Base-by-base conservation (phyloP, 176 grass and related monocot genomes). In the Cenchrus fungigraminus region DNA sequence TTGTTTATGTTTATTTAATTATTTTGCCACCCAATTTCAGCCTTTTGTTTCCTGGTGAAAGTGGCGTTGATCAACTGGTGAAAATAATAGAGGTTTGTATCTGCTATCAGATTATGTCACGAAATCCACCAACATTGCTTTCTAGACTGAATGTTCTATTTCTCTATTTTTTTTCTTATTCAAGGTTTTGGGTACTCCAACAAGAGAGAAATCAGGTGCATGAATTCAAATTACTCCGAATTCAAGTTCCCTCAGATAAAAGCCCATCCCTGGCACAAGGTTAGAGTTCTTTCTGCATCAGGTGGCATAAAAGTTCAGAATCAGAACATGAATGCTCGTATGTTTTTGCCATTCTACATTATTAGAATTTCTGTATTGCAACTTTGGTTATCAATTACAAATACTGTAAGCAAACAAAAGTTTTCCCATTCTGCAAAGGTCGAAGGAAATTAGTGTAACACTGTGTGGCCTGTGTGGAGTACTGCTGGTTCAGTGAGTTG, bases 191-290 rank as follows among this genome's bases (percentile, higher is more conserved):
- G 93, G 93, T 58, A 95, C 93, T 15, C 93, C 90, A 6, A 92
- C 93, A 52, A 95, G 93, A 57, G 93, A 77, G 93, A 95, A 84
- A 95, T 95, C 61, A 95, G 92, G 83, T 95, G 93, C 87, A 95
- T 95, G 93, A 95, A 95, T 58, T 90, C 93, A 29, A 95, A 95
- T 20, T 95, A 95, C 40, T 90, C 87, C 0, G 93, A 95, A 77
- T 95, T 92, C 55, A 95, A 90, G 32, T 95, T 95, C 59, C 93
- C 93, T 50, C 93, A 95, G 73, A 95, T 95, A 49, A 95, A 95
- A 76, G 93, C 87, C 68, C 93, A 95, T 37, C 93, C 93, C 19
- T 95, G 93, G 93, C 93, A 95, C 82, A 95, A 95, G 93, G 93
- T 93, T 95, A 25, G 17, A 40, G 15, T 7, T 32, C 25, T 42